A percentile compares a stretch with the other conserved stretches of the same genome.
phyloP scores from a whole-genome alignment of 805 yeast species.

The Maudiozyma barnettii region DNA sequence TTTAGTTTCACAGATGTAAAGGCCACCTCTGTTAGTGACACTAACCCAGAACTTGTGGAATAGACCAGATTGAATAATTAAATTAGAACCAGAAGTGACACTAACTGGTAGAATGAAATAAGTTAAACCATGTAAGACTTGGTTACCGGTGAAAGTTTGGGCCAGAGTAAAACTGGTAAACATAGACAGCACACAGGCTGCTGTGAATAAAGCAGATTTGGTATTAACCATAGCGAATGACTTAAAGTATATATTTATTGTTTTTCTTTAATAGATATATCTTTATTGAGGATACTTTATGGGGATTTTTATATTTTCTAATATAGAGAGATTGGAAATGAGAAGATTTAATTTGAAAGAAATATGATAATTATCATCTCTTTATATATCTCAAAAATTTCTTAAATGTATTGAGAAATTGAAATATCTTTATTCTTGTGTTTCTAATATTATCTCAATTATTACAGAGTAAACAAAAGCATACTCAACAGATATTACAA shows the following conservation, averaged over 20 bases:
- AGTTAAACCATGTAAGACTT: slow-evolving; percentile 1
- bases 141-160: slow-evolving; percentile 2
- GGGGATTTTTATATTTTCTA: neutral
- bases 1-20: slow-evolving; percentile 1
- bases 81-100: neutral
- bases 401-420: too few relatives aligned
- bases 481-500: too few relatives aligned
- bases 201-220: slow-evolving; percentile 1
- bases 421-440: too few relatives aligned
- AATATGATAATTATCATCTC: neutral
- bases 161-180: neutral
- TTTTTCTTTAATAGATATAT: neutral
- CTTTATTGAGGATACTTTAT: neutral
- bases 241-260: neutral
- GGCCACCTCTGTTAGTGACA: neutral
- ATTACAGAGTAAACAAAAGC: too few relatives aligned
- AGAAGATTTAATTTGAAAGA: neutral
- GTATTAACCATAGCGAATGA: neutral
- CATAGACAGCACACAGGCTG: slow-evolving; percentile 1
- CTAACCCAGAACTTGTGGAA: neutral
- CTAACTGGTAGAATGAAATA: slow-evolving; percentile 1
- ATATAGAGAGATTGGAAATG: neutral
- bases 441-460: too few relatives aligned
- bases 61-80: slow-evolving; percentile 2
- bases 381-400: too few relatives aligned